A percentile compares a stretch with the other conserved stretches of the same genome.
phyloP scores from a whole-genome alignment of 768 basidiomycete species.

The button mushroom (Agaricus bisporus) region DNA sequence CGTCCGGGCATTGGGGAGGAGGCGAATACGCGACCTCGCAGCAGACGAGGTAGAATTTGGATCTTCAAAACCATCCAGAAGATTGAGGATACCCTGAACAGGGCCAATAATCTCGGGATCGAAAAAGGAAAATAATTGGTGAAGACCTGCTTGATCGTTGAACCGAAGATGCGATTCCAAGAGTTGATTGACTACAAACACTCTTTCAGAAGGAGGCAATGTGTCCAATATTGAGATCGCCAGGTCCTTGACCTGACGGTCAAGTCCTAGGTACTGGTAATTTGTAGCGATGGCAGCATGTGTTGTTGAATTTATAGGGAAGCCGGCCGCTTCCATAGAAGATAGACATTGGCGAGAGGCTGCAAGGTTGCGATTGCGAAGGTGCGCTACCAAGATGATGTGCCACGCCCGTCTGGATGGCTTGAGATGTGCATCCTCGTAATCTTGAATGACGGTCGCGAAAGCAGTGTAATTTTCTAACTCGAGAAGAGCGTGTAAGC shows the following conservation, averaged over 20 bases:
- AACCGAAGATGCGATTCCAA: conserved; percentile 55
- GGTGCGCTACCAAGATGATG: conserved; percentile 56
- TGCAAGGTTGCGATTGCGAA: conserved; percentile 61
- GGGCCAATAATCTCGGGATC: conserved; percentile 14
- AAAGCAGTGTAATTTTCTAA: conserved; percentile 41
- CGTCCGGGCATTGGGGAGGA: conserved; percentile 50
- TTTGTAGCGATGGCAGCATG: conserved; percentile 52
- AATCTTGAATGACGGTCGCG: conserved; percentile 42
- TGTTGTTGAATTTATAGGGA: conserved; percentile 48
- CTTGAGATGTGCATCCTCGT: conserved; percentile 33
- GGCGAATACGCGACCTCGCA: conserved; percentile 1
- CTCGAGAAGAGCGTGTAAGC: conserved; percentile 54
- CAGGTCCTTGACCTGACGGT: conserved; percentile 44
- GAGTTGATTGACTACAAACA: conserved; percentile 64
- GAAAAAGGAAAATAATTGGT: conserved; percentile 46
- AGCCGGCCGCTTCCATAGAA: conserved; percentile 51
- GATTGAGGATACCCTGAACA: background rate
- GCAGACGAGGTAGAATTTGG: background rate
- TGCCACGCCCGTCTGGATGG: conserved; percentile 66
- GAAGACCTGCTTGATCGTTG: conserved; percentile 40
- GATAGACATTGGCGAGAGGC: conserved; percentile 48
- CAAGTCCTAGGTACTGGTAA: conserved; percentile 56
- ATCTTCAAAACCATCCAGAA: background rate
- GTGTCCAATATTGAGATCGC: conserved; percentile 41
- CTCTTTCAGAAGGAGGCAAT: conserved; percentile 33